Evolutionary conservation across 2,329 filamentous ascomycete species (phyloP), one percentile per base, ranked within the genome.

Genomic region (Hortaea werneckii): DNA sequence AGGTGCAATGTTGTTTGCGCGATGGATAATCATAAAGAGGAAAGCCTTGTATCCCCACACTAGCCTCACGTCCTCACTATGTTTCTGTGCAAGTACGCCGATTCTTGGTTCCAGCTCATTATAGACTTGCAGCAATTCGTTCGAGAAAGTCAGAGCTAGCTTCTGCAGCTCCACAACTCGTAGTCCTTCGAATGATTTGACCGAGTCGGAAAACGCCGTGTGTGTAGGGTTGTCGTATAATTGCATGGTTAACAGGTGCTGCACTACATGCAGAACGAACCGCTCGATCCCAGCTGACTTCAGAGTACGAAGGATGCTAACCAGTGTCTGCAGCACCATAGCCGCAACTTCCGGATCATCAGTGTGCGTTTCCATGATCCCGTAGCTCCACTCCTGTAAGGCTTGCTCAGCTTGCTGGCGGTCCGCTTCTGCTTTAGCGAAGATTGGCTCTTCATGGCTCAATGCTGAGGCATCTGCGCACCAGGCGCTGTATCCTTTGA

Each of bases 401-500:
- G 55, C 46, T 9, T 61, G 48, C 13, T 55, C 50, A 11, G 60
- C 56, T 6, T 48, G 81, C 29, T 87, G 71, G 43, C 77, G 78
- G 20, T 73, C 70, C 57, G 83, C 79, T 46, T 88, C 72, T 5
- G 74, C 65, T 12, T 68, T 71, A 8, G 75, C 72, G 54, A 57
- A 54, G 4, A 59, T 42, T 5, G 78, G 74, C 44, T 70, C 69
- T 46, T 76, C 73, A 45, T 63, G 56, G 29, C 44, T 35, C 60
- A 54, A 68, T 61, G 61, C 47, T 9, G 49, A 41, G n/a, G 53
- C 46, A 29, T 55, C 54, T 37, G 48, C 41, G 13, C 56, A 75
- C 86, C 87, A 95, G 61, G 87, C 89, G 53, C 82, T 78, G 55
- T 89, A 95, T 1, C 90, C 92, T 62, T 89, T 95, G 29, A 96